These are phyloP conservation scores for Cinchona pubescens DNA, from an alignment of 257 asterid species.

Conservation along the genomic window DNA sequence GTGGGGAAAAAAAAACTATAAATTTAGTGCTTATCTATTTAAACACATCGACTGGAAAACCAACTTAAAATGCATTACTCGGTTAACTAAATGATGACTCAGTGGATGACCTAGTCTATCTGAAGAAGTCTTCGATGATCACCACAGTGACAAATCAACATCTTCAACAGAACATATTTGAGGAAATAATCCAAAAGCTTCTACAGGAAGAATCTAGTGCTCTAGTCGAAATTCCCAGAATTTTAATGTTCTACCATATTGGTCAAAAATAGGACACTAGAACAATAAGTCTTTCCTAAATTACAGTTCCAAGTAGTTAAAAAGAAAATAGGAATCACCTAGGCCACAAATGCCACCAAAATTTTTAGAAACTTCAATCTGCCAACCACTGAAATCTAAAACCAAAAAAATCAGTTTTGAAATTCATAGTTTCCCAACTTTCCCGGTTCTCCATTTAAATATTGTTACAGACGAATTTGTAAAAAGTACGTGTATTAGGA, in stretches of 20 bases:
- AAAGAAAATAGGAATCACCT: background rate
- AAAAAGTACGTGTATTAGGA: no score
- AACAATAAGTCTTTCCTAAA: background rate
- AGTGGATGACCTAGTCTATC: background rate
- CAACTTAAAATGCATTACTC: background rate
- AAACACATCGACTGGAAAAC: background rate
- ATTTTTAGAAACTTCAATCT: background rate
- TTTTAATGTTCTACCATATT: background rate
- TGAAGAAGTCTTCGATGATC: background rate
- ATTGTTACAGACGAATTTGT: no score
- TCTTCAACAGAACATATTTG: background rate
- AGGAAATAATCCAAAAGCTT: background rate
- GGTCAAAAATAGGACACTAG: background rate
- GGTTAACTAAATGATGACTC: background rate
- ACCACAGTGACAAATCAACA: background rate
- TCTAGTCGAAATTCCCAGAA: background rate
- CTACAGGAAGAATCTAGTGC: background rate
- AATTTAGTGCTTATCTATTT: no score
- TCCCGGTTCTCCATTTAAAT: background rate
- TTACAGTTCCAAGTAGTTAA: background rate
- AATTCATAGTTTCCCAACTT: background rate
- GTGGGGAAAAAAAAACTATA: conserved; percentile 8
- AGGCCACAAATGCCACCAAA: background rate
- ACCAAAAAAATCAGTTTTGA: background rate
- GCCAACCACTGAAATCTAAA: background rate